Conservation (phyloP, 2,329 filamentous ascomycete genomes). For the Microdochium trichocladiopsis region DNA sequence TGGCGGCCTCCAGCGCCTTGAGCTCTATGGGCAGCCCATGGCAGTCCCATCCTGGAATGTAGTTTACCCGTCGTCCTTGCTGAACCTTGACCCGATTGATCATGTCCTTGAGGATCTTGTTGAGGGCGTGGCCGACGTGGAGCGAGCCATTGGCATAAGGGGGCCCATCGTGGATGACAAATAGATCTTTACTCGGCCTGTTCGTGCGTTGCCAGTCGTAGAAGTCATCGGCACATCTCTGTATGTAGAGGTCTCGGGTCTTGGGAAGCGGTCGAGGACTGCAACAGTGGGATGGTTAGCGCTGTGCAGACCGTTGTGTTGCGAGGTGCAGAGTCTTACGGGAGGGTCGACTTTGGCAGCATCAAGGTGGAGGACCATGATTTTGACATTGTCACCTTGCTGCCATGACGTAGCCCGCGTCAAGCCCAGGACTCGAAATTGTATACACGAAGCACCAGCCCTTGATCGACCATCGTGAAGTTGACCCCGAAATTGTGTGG, state of each 20-base stretch:
- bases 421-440: too few relatives aligned
- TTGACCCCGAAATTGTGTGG: not conserved
- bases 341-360: conserved; percentile 69
- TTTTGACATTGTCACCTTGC: conserved; percentile 34
- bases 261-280: conserved; percentile 46
- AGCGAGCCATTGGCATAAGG: conserved; percentile 92
- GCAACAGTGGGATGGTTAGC: not conserved
- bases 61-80: conserved; percentile 68
- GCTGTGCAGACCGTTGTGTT: not conserved
- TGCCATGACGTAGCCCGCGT: conserved; percentile 6
- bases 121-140: conserved; percentile 90
- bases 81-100: conserved; percentile 76
- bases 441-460: not conserved
- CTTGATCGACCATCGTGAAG: not conserved
- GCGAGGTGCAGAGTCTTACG: conserved; percentile 35
- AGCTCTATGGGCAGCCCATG: conserved; percentile 96
- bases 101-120: conserved; percentile 96
- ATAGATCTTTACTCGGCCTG: conserved; percentile 49
- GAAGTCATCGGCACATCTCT: conserved; percentile 76
- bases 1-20: conserved; percentile 66
- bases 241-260: conserved; percentile 53
- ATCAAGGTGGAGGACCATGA: conserved; percentile 69
- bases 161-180: conserved; percentile 89
- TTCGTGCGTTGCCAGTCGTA: conserved; percentile 76
- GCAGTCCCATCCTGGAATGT: conserved; percentile 94